These are phyloP conservation scores for Fusarium nematophilum DNA, from an alignment of 2,329 filamentous ascomycete species.

Conservation along the genomic window DNA sequence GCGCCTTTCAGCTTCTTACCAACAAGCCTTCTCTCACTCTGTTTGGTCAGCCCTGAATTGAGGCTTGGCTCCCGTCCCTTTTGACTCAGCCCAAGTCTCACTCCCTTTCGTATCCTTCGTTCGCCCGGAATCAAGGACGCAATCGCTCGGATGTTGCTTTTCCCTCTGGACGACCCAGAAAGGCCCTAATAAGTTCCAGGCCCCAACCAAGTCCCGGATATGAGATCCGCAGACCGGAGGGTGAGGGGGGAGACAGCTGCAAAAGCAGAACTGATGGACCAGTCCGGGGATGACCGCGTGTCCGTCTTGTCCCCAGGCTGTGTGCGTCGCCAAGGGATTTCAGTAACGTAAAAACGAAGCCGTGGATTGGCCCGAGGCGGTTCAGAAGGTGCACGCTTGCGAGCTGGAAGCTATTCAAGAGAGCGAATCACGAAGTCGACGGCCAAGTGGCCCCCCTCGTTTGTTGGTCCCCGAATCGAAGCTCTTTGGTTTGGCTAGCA, in stretches of 20 bases:
- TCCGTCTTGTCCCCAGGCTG: slow-evolving; percentile 38
- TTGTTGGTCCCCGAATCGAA: slow-evolving; percentile 18
- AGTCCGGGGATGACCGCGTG: slow-evolving; percentile 41
- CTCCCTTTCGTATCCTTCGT: slow-evolving; percentile 10
- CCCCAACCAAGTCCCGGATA: slow-evolving; percentile 38
- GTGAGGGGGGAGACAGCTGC: slow-evolving; percentile 20
- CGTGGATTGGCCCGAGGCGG: slow-evolving; percentile 43
- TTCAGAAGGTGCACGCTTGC: slow-evolving; percentile 34
- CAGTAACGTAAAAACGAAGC: slow-evolving; percentile 43
- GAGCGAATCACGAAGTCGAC: slow-evolving; percentile 37
- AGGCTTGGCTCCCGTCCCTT: not conserved
- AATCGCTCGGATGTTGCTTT: slow-evolving; percentile 9
- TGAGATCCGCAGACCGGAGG: slow-evolving; percentile 34
- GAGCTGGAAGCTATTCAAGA: slow-evolving; percentile 19
- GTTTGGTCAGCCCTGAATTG: slow-evolving; percentile 16
- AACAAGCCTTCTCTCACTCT: slow-evolving; percentile 20
- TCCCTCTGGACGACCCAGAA: slow-evolving; percentile 12
- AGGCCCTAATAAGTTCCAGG: slow-evolving; percentile 31
- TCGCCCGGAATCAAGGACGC: not conserved
- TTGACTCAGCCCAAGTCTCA: slow-evolving; percentile 18
- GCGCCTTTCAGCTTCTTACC: slow-evolving; percentile 7
- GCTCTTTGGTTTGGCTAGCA: slow-evolving; percentile 18
- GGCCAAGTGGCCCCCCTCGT: slow-evolving; percentile 24
- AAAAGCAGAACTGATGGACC: no score
- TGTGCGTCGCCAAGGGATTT: slow-evolving; percentile 32